Percentiles rank a stretch among this genome's conserved stretches.
phyloP scores from a whole-genome alignment of 2,329 filamentous ascomycete species.

The Onygenales sp. region DNA sequence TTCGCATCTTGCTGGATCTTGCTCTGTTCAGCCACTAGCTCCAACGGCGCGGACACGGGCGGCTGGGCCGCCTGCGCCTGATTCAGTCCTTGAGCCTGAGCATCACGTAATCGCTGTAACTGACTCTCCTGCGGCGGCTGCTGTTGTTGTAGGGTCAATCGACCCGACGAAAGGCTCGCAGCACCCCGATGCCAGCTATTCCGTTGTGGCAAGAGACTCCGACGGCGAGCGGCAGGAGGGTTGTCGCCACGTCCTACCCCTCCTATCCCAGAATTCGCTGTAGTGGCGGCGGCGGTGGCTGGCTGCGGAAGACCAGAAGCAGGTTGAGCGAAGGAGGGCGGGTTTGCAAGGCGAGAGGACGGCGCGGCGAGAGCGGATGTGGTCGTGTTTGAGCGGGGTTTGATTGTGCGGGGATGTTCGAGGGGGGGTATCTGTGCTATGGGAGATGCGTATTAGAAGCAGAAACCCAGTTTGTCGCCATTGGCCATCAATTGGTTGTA shows the following conservation, averaged over 20 bases:
- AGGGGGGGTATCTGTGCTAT: conserved; percentile 1
- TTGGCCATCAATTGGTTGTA: background rate
- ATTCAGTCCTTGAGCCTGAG: background rate
- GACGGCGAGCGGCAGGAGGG: conserved; percentile 5
- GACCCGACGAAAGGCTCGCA: conserved; percentile 7
- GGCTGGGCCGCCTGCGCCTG: background rate
- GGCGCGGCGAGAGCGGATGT: background rate
- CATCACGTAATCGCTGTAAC: background rate
- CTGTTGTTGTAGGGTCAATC: conserved; percentile 11
- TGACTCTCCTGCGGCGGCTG: conserved; percentile 9
- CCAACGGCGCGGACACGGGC: background rate
- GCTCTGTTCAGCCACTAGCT: too few relatives aligned
- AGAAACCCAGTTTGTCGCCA: background rate
- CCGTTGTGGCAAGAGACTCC: conserved; percentile 24
- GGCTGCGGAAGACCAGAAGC: background rate
- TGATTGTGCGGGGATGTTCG: background rate
- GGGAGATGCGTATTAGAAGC: background rate
- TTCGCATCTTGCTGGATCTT: too few relatives aligned
- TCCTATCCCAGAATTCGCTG: conserved; percentile 1
- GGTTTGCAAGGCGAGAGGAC: background rate
- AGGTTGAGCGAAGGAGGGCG: conserved; percentile 8
- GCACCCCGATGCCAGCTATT: conserved; percentile 16
- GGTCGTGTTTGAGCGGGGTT: background rate
- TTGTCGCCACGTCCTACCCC: background rate
- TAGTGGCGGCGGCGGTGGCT: background rate